Conservation (phyloP, 2,329 filamentous ascomycete genomes). For the Cercospora berteroae region DNA sequence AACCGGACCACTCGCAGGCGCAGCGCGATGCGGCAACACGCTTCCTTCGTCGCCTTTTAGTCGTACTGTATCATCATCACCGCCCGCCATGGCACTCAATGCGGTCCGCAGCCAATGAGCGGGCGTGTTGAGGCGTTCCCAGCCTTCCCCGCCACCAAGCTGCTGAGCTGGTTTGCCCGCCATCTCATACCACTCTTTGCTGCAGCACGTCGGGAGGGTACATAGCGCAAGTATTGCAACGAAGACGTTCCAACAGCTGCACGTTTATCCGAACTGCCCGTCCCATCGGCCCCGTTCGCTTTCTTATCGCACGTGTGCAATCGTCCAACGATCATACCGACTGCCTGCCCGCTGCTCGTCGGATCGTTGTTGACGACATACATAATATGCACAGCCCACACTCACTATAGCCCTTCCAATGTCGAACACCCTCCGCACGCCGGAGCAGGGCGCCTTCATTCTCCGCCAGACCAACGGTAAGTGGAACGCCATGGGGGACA, state of each 20-base stretch:
- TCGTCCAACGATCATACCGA: background rate
- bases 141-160: slow-evolving; percentile 10
- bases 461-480: slow-evolving; percentile 27
- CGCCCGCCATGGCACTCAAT: background rate
- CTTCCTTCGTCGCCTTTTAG: background rate
- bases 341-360: background rate
- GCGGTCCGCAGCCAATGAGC: background rate
- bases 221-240: background rate
- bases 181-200: background rate
- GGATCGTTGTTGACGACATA: background rate
- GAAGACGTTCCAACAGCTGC: slow-evolving; percentile 4
- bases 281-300: background rate
- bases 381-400: background rate
- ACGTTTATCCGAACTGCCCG: slow-evolving; percentile 9
- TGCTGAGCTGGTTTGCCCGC: slow-evolving; percentile 1
- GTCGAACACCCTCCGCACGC: slow-evolving; percentile 12
- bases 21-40: background rate
- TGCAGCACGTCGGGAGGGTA: background rate
- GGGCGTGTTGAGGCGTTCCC: background rate
- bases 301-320: slow-evolving; percentile 11
- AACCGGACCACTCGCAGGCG: slow-evolving; percentile 1
- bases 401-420: slow-evolving; percentile 10
- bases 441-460: slow-evolving; percentile 12
- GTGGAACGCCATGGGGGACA: background rate
- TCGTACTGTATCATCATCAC: slow-evolving; percentile 4